phyloP scores from a whole-genome alignment of 805 yeast genomes.

The Priceomyces medius region DNA sequence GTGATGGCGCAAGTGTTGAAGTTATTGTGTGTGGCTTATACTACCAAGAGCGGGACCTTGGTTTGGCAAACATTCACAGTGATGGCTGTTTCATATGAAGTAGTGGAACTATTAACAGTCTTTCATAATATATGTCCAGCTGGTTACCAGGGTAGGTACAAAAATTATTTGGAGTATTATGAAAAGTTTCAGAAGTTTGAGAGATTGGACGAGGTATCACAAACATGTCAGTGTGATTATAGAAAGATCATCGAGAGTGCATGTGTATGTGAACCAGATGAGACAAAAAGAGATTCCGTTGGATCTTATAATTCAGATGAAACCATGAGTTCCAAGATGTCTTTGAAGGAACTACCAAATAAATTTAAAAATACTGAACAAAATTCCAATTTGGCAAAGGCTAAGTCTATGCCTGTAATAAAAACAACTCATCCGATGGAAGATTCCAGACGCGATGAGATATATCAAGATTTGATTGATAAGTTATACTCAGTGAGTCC shows the following conservation, averaged over 20 bases:
- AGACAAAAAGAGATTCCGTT: conserved; percentile 11
- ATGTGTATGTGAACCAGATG: conserved; percentile 8
- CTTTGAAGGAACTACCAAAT: conserved; percentile 13
- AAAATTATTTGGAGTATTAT: conserved; percentile 16
- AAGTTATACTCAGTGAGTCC: conserved; percentile 42
- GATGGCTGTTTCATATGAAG: not conserved
- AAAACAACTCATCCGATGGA: not conserved
- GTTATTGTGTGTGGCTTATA: conserved; percentile 2
- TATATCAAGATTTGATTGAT: conserved; percentile 30
- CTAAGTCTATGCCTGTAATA: conserved; percentile 5
- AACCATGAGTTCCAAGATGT: conserved; percentile 13
- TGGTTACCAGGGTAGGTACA: conserved; percentile 12
- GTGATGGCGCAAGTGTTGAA: not conserved
- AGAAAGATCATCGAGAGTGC: conserved; percentile 11
- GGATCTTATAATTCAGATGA: conserved; percentile 16
- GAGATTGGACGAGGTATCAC: conserved; percentile 6
- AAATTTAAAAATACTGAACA: not conserved
- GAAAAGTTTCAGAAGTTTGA: conserved; percentile 18
- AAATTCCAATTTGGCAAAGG: not conserved
- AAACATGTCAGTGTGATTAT: conserved; percentile 10
- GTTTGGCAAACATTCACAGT: not conserved
- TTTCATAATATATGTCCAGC: conserved; percentile 4
- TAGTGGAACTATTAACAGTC: not conserved
- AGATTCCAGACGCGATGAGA: conserved; percentile 1
- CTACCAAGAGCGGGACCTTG: not conserved